Evolutionary conservation across 2,329 filamentous ascomycete genomes (phyloP).

Genomic region (Penicillium sumatraense): DNA sequence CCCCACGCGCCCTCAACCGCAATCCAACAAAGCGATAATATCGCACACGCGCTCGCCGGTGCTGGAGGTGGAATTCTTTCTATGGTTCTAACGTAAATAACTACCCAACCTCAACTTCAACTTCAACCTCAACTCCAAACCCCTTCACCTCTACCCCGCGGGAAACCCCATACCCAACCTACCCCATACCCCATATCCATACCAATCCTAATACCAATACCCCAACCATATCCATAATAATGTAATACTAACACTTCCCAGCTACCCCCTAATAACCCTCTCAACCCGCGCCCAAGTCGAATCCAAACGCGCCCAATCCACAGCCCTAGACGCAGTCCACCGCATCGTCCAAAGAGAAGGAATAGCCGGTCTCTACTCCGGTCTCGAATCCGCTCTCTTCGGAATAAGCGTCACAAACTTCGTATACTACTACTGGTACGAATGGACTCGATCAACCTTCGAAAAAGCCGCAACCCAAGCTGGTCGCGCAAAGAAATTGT

Average conservation of each 20-base stretch:
- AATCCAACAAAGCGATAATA: conserved; percentile 89
- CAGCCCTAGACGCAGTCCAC: conserved; percentile 79
- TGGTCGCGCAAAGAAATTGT: conserved; percentile 80
- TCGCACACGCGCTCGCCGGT: conserved; percentile 90
- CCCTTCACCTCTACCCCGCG: conserved; percentile 4
- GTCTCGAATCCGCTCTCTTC: conserved; percentile 91
- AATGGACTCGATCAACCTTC: conserved; percentile 91
- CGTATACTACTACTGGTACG: conserved; percentile 99
- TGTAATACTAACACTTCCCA: conserved; percentile 43
- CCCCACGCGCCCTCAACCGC: conserved; percentile 62
- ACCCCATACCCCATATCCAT: too few species aligned
- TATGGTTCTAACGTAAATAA: conserved; percentile 84
- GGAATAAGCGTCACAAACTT: conserved; percentile 99
- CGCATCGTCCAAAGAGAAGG: conserved; percentile 92
- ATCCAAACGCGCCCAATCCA: conserved; percentile 86
- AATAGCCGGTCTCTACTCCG: conserved; percentile 84
- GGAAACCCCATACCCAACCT: conserved; percentile 1
- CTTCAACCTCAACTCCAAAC: not conserved
- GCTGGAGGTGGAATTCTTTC: conserved; percentile 92
- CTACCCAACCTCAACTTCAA: not conserved
- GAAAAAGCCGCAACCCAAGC: conserved; percentile 72
- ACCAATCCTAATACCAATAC: too few species aligned
- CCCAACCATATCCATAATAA: too few species aligned
- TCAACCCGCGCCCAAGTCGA: conserved; percentile 98
- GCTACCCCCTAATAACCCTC: conserved; percentile 94